Base-by-base conservation (phyloP, 257 asterid species). In the Solanum infundibuliforme region DNA sequence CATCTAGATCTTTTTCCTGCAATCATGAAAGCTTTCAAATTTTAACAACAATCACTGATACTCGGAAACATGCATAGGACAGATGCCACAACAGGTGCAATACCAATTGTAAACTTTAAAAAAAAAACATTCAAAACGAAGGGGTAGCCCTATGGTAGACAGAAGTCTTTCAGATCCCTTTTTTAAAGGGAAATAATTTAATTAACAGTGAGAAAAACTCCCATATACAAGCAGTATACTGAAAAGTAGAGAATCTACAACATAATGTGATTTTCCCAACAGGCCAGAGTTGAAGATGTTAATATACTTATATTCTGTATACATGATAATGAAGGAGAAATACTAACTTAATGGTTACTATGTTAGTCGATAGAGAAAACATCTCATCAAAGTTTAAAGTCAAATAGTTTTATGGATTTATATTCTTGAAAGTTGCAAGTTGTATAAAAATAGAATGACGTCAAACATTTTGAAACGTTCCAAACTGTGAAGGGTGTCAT, bases 1-100 rank as follows among this genome's bases (percentile, higher is more conserved):
- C 92, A 75, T 88, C 90, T 48, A 66, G 68, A 75, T 90, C 84
- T 31, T 38, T 87, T 86, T 88, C 92, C 98, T 95, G 92, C 86
- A 90, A 39, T 76, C 60, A 85, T 8, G 34, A 66, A 68, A 32
- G 31, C n/a, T 85, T 38, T 85, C 20, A 85, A 18, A 68, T 68
- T 85, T 85, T 41, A 85, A 60, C 60, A 27, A 31, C 66, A 43
- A 77, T 31, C 66, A 31, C 71, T 29, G 86, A 82, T 82, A n/a
- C 31, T 82, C 13, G 21, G 39, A 82, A 35, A 29, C 65, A 79
- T 79, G 65, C 9, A 0, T 79, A 79, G 38, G 65, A 79, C 65
- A 79, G 36, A 25, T 0, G 39, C 39, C 43, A 38, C 36, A 41
- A 79, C 12, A 79, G 65, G 52, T 79, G 84, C 84, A 43, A 6